Evolutionary conservation across 2,329 filamentous ascomycete genomes (phyloP).

Genomic region (Verticillium longisporum): DNA sequence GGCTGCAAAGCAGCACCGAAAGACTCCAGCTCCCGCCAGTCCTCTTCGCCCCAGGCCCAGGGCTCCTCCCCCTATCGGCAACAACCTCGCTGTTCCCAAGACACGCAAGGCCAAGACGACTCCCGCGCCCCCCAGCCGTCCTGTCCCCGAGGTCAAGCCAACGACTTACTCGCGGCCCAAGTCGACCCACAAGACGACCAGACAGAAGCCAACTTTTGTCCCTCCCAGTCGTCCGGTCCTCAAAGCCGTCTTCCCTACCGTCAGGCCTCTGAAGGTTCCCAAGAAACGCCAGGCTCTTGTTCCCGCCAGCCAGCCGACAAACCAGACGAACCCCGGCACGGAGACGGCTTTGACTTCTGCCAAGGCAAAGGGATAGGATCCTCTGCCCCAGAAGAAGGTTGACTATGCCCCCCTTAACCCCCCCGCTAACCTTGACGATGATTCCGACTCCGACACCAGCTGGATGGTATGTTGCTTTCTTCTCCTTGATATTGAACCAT

Average conservation of each 20-base stretch:
- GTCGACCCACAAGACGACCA: background rate
- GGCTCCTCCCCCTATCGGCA: background rate
- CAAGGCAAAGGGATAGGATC: background rate
- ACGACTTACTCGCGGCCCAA: background rate
- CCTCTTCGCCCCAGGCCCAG: background rate
- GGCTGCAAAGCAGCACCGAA: background rate
- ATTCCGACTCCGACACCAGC: background rate
- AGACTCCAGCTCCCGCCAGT: background rate
- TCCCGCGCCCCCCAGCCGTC: background rate
- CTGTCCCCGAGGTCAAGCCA: background rate
- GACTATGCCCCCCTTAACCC: background rate
- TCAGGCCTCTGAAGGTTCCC: background rate
- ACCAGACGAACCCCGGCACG: background rate
- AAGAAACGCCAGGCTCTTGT: background rate
- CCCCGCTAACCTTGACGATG: background rate
- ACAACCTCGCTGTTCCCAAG: background rate
- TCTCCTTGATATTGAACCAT: fast-evolving
- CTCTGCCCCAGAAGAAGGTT: background rate
- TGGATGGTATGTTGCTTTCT: background rate
- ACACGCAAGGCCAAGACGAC: background rate
- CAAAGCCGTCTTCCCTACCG: background rate
- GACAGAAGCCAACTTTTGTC: background rate
- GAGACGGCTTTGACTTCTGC: background rate
- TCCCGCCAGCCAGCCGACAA: background rate
- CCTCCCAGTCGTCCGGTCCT: background rate